A percentile compares a stretch with the other conserved stretches of the same genome.
Evolutionary conservation across 805 yeast species (phyloP).

Genomic region (Barnettozyma sp.): DNA sequence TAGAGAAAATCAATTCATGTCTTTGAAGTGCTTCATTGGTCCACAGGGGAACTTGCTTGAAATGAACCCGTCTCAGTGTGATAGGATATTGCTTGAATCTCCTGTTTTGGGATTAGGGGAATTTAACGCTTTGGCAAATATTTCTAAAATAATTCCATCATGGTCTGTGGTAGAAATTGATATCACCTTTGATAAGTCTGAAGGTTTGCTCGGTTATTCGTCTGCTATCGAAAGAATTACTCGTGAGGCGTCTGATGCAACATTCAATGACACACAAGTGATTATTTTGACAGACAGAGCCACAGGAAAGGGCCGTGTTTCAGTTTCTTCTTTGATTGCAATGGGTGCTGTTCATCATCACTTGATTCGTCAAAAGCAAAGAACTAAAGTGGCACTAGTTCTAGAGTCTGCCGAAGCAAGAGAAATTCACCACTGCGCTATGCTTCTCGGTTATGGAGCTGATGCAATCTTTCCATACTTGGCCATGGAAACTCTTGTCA

Average conservation of each 20-base stretch:
- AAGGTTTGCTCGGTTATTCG: slow-evolving; percentile 82
- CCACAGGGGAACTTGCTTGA: slow-evolving; percentile 97
- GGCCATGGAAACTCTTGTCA: slow-evolving; percentile 81
- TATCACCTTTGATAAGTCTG: slow-evolving; percentile 77
- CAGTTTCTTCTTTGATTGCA: slow-evolving; percentile 87
- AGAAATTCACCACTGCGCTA: slow-evolving; percentile 95
- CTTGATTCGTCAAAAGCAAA: slow-evolving; percentile 89
- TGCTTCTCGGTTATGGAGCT: slow-evolving; percentile 93
- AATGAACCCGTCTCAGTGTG: slow-evolving; percentile 88
- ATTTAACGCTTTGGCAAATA: slow-evolving; percentile 65
- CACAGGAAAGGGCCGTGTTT: slow-evolving; percentile 53
- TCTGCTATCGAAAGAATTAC: slow-evolving; percentile 82
- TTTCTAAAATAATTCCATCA: slow-evolving; percentile 69
- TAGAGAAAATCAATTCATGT: slow-evolving; percentile 94
- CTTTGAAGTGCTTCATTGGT: slow-evolving; percentile 92
- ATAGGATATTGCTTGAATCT: slow-evolving; percentile 72
- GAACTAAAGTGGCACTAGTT: slow-evolving; percentile 88
- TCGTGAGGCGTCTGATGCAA: slow-evolving; percentile 78
- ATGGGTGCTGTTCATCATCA: slow-evolving; percentile 96
- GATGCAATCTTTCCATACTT: slow-evolving; percentile 94
- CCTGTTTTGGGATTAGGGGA: slow-evolving; percentile 76
- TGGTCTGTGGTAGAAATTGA: slow-evolving; percentile 84
- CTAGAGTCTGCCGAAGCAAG: slow-evolving; percentile 96
- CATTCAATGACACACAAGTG: slow-evolving; percentile 66
- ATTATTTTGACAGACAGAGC: slow-evolving; percentile 70